Percentiles rank a stretch among this genome's conserved stretches.
phyloP scores from a whole-genome alignment of 2,329 filamentous ascomycete species.

The Phaeoacremonium minimum region DNA sequence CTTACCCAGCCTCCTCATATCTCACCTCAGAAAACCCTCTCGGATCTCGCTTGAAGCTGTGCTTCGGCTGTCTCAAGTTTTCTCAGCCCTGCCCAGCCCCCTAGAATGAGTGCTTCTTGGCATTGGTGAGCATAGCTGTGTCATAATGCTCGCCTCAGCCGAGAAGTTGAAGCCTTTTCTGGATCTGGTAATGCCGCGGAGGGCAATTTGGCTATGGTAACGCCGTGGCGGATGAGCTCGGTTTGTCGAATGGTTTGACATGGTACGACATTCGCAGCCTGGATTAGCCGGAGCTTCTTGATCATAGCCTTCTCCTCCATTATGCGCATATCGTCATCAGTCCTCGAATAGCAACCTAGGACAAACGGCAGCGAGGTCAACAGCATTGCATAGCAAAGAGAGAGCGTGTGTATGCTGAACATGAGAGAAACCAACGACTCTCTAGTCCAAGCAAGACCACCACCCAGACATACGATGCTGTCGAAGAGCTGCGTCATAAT shows the following conservation, averaged over 20 bases:
- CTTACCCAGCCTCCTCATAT: too few species aligned
- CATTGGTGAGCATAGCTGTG: too few species aligned
- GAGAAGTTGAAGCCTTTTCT: too few species aligned
- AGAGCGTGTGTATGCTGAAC: slow-evolving; percentile 40
- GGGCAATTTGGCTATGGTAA: slow-evolving; percentile 75
- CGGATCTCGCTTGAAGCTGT: too few species aligned
- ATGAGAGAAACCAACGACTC: slow-evolving; percentile 53
- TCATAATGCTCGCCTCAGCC: too few species aligned
- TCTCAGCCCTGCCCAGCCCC: too few species aligned
- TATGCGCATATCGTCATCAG: slow-evolving; percentile 78
- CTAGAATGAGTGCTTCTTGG: too few species aligned
- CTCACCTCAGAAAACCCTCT: too few species aligned
- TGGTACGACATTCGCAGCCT: slow-evolving; percentile 84
- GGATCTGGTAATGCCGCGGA: slow-evolving; percentile 20
- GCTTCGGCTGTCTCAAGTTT: too few species aligned
- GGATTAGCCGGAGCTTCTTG: slow-evolving; percentile 71
- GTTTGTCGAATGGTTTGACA: slow-evolving; percentile 60
- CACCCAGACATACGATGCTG: slow-evolving; percentile 75
- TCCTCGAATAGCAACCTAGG: slow-evolving; percentile 49
- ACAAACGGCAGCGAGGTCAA: slow-evolving; percentile 29
- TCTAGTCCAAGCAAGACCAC: slow-evolving; percentile 89
- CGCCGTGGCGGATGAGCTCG: slow-evolving; percentile 64
- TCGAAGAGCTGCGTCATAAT: slow-evolving; percentile 74
- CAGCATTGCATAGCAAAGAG: slow-evolving; percentile 58
- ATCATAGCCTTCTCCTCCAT: slow-evolving; percentile 71